A percentile compares a stretch with the other conserved stretches of the same genome.
phyloP scores from a whole-genome alignment of 768 basidiomycete genomes.

The Rossbeevera mucosa region DNA sequence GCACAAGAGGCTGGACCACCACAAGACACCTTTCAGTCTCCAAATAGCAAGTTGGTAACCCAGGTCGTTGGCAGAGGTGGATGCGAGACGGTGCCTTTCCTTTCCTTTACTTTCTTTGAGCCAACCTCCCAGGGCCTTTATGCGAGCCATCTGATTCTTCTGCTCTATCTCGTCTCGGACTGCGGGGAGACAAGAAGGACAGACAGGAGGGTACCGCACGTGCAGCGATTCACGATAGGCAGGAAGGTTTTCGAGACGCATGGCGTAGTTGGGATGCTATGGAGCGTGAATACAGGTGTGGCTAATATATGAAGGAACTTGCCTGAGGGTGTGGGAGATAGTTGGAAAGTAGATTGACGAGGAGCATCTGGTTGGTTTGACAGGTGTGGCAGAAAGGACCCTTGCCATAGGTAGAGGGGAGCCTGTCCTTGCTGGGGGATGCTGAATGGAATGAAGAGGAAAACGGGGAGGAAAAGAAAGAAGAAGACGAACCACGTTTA shows the following conservation, averaged over 20 bases:
- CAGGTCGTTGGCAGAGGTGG: slow-evolving; percentile 37
- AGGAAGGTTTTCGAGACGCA: slow-evolving; percentile 58
- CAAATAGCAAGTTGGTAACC: slow-evolving; percentile 56
- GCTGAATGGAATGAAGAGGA: slow-evolving; percentile 36
- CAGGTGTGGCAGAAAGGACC: slow-evolving; percentile 82
- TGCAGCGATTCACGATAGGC: slow-evolving; percentile 74
- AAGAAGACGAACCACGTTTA: slow-evolving; percentile 52
- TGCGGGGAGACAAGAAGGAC: slow-evolving; percentile 63
- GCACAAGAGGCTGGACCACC: slow-evolving; percentile 45
- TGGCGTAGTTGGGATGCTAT: slow-evolving; percentile 70
- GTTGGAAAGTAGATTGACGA: slow-evolving; percentile 82
- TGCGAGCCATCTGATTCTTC: slow-evolving; percentile 79
- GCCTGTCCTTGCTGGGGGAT: slow-evolving; percentile 62
- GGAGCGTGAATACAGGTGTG: background rate
- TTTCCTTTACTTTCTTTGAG: slow-evolving; percentile 64
- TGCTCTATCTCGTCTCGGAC: slow-evolving; percentile 79
- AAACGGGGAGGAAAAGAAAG: background rate
- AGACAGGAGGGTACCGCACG: slow-evolving; percentile 83
- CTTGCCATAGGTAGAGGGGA: slow-evolving; percentile 55
- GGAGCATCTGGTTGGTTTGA: slow-evolving; percentile 87
- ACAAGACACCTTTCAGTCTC: slow-evolving; percentile 66
- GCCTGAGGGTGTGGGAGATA: slow-evolving; percentile 82
- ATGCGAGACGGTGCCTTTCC: slow-evolving; percentile 48
- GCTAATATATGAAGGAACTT: slow-evolving; percentile 21
- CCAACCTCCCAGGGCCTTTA: slow-evolving; percentile 69